Conservation (phyloP, 345 rosid species). For the Populus simonii region DNA sequence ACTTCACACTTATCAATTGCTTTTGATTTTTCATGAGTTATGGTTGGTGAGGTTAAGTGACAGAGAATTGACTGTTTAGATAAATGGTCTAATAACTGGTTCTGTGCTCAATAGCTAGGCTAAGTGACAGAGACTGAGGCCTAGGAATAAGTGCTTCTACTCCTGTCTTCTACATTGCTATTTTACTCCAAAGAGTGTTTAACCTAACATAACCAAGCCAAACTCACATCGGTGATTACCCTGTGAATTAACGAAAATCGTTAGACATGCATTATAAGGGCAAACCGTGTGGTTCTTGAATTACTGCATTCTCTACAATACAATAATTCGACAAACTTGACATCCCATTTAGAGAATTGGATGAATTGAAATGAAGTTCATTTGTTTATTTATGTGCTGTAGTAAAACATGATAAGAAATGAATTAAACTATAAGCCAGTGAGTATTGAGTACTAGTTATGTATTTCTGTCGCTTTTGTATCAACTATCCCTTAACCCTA, state of each 20-base stretch:
- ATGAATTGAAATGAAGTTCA: background rate
- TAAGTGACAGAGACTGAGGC: background rate
- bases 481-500: background rate
- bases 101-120: no score
- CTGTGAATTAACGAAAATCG: background rate
- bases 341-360: background rate
- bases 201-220: background rate
- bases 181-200: background rate
- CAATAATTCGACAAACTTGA: background rate
- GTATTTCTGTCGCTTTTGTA: background rate
- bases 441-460: background rate
- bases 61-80: background rate
- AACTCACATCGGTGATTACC: background rate
- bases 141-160: background rate
- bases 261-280: background rate
- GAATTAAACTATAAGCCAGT: background rate
- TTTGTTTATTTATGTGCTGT: background rate
- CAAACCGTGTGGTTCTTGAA: background rate
- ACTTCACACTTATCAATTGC: background rate
- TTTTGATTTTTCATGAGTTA: background rate
- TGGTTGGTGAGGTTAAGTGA: background rate
- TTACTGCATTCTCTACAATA: background rate
- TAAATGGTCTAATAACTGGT: no score
- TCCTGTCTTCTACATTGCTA: background rate
- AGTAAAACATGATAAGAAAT: background rate